Percentiles rank a stretch among this genome's conserved stretches.
Conservation (phyloP, 192 early-diverging fungal genomes). For the Backusella sp. region DNA sequence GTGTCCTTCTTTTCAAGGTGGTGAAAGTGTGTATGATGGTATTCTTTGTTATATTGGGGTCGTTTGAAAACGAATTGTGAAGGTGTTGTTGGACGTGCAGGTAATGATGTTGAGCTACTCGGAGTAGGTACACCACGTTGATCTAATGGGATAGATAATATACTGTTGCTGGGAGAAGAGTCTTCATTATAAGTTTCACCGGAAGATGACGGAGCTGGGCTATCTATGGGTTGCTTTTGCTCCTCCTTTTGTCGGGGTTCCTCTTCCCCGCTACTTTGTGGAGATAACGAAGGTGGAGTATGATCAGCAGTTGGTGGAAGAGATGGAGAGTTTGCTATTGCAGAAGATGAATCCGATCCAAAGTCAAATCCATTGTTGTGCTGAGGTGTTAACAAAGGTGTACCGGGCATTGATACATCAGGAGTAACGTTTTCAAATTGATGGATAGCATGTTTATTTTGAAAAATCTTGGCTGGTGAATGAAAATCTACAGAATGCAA, state of each 20-base stretch:
- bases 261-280: conserved; percentile 28
- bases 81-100: conserved; percentile 29
- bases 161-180: neutral
- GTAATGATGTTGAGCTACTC: neutral
- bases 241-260: neutral
- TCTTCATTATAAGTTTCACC: conserved; percentile 1
- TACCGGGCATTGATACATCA: conserved; percentile 31
- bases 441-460: conserved; percentile 18
- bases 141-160: neutral
- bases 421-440: conserved; percentile 37
- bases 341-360: conserved; percentile 6
- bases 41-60: conserved; percentile 40
- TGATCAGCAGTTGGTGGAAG: conserved; percentile 18
- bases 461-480: conserved; percentile 34
- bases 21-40: conserved; percentile 40
- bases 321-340: neutral
- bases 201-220: neutral
- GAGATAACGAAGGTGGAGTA: conserved; percentile 35
- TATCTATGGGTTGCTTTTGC: neutral
- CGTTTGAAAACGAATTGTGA: conserved; percentile 41
- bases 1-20: conserved; percentile 37
- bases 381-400: conserved; percentile 16
- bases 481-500: conserved; percentile 30
- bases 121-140: neutral
- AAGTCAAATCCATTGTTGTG: neutral